Evolutionary conservation across 176 grass and related monocot genomes (phyloP).

Genomic region (Bolboschoenus planiculmis): DNA sequence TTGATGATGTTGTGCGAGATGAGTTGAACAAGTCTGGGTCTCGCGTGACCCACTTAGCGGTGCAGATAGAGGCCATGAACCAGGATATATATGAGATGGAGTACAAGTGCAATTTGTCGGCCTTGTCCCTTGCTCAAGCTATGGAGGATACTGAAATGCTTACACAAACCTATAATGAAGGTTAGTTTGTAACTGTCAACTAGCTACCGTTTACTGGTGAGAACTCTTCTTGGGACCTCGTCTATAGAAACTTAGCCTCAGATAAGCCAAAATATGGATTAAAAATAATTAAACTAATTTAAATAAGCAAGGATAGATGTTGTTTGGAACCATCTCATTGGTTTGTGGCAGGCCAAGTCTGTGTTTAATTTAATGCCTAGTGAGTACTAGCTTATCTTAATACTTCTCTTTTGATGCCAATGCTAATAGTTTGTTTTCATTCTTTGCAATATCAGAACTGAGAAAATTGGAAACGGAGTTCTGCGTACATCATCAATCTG

Average conservation of each 20-base stretch:
- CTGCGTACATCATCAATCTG: conserved; percentile 47
- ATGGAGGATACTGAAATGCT: conserved; percentile 57
- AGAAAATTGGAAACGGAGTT: conserved; percentile 48
- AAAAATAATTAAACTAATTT: not conserved
- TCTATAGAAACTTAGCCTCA: not conserved
- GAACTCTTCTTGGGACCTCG: not conserved
- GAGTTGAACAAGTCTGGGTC: conserved; percentile 36
- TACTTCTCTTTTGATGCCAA: not conserved
- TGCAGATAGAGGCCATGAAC: conserved; percentile 63
- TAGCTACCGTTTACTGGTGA: not conserved
- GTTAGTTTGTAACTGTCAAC: conserved; percentile 20
- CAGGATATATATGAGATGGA: conserved; percentile 56
- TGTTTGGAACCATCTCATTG: not conserved
- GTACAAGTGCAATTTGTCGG: conserved; percentile 52
- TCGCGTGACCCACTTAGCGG: conserved; percentile 38
- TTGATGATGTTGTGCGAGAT: conserved; percentile 46
- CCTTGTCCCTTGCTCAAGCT: conserved; percentile 35
- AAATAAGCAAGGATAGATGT: not conserved
- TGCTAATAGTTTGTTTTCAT: not conserved
- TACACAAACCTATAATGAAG: conserved; percentile 67
- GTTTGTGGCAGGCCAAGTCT: not conserved
- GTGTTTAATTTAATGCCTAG: not conserved
- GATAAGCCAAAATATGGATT: not conserved
- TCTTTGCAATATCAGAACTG: conserved; percentile 48
- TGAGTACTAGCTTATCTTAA: not conserved